Base-by-base conservation (phyloP, 768 basidiomycete species). In the Boletus barrowsii region DNA sequence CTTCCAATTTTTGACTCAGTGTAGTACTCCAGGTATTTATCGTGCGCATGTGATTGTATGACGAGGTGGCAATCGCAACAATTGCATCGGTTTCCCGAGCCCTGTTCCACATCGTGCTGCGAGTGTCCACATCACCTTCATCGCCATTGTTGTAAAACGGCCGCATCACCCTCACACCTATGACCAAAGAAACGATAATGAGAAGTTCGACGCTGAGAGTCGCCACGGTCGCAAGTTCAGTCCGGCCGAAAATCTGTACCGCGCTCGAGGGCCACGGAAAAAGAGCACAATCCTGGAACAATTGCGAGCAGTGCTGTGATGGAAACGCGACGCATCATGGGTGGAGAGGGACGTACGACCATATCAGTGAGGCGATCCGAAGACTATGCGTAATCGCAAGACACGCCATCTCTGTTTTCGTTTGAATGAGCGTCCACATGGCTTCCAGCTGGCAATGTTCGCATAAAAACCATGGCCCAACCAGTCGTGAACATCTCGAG, bases 381-480 rank as follows among this genome's bases (percentile, higher is more conserved):
- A 62, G 57, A 37, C 61, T 49, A 26, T 62, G 60, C 29, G 52
- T 57, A 26, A 62, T 59, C 5, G 61, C 52, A 37, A 62, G 45
- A 5, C 49, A 42, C 1, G 46, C 30, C 42, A 61, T 51, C 3
- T 52, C 56, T 10, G 39, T 35, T 22, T 41, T 35, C 6, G 40
- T 35, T 26, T 51, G 48, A 17, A 40, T 46, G 20, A 62, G 39
- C 1, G 35, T 44, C 43, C 32, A 30, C 51, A 62, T 45, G 14
- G 37, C 39, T 14, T 49, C 40, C 29, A 29, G 29, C 29, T 29
- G 29, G 2, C 29, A 3, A 29, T 29, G 29, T 26, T 26, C 26
- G 9, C 9, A 26, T 9, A 6, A 26, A 9, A 9, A 26, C 26
- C 26, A 26, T 26, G 9, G 8, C 26, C 26, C 8, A 26, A 26